Conservation (phyloP, 75 land plant species). For the Picea sitchensis region DNA sequence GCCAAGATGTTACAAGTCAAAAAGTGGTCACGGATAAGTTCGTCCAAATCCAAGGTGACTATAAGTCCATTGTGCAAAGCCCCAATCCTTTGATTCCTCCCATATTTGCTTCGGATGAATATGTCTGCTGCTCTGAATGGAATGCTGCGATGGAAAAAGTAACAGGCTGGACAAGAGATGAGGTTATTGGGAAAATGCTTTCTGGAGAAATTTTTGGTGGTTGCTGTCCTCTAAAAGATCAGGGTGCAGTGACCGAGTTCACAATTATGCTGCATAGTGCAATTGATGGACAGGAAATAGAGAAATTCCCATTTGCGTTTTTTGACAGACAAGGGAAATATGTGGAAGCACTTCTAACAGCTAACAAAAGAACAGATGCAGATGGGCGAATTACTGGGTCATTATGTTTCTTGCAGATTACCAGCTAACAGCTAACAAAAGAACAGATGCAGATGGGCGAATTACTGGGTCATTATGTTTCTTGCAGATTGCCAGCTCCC, state of each 20-base stretch:
- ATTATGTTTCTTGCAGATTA: conserved; percentile 80
- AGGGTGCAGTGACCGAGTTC: conserved; percentile 71
- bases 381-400: conserved; percentile 70
- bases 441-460: conserved; percentile 60
- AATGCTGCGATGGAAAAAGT: conserved; percentile 94
- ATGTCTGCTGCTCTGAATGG: conserved; percentile 92
- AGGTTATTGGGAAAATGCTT: conserved; percentile 80
- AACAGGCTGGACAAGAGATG: conserved; percentile 76
- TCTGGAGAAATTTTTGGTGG: conserved; percentile 94
- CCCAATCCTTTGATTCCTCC: conserved; percentile 96
- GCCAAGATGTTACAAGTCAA: conserved; percentile 81
- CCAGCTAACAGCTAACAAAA: conserved; percentile 71
- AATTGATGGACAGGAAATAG: conserved; percentile 67
- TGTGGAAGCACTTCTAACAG: conserved; percentile 74
- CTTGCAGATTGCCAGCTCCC: conserved; percentile 68
- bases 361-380: conserved; percentile 63
- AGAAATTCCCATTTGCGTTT: conserved; percentile 70
- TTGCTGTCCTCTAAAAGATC: conserved; percentile 69
- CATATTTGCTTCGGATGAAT: conserved; percentile 93
- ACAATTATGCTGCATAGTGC: conserved; percentile 79
- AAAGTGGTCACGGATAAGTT: conserved; percentile 82
- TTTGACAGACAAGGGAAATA: conserved; percentile 64
- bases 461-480: conserved; percentile 81
- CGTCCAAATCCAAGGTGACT: conserved; percentile 82
- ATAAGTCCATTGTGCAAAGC: conserved; percentile 84